Base-by-base conservation (phyloP, 345 rosid species). In the Combretum micranthum region DNA sequence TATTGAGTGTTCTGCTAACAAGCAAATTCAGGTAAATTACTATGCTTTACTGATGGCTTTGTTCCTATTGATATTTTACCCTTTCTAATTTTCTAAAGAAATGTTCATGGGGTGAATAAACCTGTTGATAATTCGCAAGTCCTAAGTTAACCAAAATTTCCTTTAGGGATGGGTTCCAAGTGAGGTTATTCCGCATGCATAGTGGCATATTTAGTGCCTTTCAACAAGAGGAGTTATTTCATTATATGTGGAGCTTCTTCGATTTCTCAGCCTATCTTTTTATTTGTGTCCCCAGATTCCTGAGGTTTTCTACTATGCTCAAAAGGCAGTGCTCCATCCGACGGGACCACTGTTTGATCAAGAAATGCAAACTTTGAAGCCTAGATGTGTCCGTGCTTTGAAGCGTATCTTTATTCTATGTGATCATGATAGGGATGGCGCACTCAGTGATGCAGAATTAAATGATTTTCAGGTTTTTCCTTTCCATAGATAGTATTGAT, bases 311-410 rank as follows among this genome's bases (percentile, higher is more conserved):
- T 74, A 75, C 71, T 79, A 84, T 63, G 96, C 98, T 1, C 96
- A 86, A 74, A 80, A 83, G 60, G 87, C 98, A 45, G 95, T 81
- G 44, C 79, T 84, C 55, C 81, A 92, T 72, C 96, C 98, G 1
- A 75, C 87, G 2, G 81, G 72, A 17, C 96, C 95, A 42, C 67
- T 92, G 18, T 86, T 81, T 78, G 92, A 92, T 66, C 95, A 77
- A 67, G 95, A 86, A 76, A 68, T 90, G 17, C 91, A 81, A 57
- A 77, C 81, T 57, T 17, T 92, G 73, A 88, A 78, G 77, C 95
- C 95, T 48, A 82, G 86, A 13, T 88, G 90, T 71, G 87, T 84
- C 20, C 79, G 96, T 61, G 96, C 98, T 76, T 72, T 92, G 79
- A 88, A 78, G 63, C 90, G 95, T 20, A 84, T 92, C 11, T 92